Conservation (phyloP, 2,329 filamentous ascomycete genomes). For the Verticillium nubilum region DNA sequence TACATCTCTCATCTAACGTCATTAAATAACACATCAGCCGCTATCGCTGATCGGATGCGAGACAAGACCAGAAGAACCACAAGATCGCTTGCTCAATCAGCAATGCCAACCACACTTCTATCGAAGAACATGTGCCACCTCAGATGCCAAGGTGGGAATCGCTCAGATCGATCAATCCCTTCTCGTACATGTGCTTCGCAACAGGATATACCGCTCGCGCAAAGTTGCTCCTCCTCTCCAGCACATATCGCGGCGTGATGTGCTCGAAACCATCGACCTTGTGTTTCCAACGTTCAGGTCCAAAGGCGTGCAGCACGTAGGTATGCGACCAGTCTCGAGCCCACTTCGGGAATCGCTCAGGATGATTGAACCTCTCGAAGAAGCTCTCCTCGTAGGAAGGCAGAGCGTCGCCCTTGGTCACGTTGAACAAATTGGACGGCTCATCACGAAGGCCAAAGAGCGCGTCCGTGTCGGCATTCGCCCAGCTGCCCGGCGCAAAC, state of each 20-base stretch:
- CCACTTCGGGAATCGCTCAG: constrained; percentile 7
- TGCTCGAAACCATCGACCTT: constrained; percentile 1
- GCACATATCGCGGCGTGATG: constrained; percentile 15
- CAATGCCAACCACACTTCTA: too few relatives aligned
- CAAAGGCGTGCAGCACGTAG: constrained; percentile 18
- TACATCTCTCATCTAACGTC: too few relatives aligned
- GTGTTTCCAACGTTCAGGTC: constrained; percentile 2
- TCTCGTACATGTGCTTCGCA: constrained; percentile 12
- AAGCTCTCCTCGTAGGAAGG: not conserved
- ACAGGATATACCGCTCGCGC: constrained; percentile 15
- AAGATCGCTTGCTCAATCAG: too few relatives aligned
- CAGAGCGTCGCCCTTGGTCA: constrained; percentile 1
- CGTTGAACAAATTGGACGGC: not conserved
- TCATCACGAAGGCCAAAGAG: constrained; percentile 14
- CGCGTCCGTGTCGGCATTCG: constrained; percentile 1
- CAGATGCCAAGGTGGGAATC: constrained; percentile 3
- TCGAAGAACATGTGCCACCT: too few relatives aligned
- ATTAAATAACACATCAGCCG: too few relatives aligned
- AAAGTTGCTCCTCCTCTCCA: constrained; percentile 18
- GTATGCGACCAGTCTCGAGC: constrained; percentile 12
- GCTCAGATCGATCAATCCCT: constrained; percentile 9
- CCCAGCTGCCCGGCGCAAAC: constrained; percentile 17
- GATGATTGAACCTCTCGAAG: not conserved
- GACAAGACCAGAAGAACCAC: too few relatives aligned
- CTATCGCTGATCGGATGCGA: too few relatives aligned